Conservation (phyloP, 176 grass and related monocot species). For the Zea luxurians region DNA sequence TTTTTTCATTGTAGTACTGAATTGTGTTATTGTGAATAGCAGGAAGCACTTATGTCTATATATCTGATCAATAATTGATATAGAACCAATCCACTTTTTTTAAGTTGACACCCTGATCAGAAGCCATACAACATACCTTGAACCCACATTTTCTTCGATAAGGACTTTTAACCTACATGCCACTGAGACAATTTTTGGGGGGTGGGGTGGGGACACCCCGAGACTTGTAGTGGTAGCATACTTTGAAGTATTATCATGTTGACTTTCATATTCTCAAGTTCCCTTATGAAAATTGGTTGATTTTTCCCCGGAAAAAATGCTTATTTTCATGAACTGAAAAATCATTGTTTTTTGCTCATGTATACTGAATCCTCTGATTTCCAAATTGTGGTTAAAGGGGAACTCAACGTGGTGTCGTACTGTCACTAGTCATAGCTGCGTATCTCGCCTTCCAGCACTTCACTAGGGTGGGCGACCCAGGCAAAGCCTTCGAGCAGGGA, state of each 20-base stretch:
- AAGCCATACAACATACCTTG: background rate
- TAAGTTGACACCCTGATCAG: constrained; percentile 1
- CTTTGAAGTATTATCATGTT: too few relatives aligned
- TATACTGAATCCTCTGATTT: background rate
- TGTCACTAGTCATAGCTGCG: constrained; percentile 69
- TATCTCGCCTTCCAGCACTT: constrained; percentile 90
- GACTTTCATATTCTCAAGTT: too few relatives aligned
- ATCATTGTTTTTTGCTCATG: constrained; percentile 13
- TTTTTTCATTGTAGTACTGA: background rate
- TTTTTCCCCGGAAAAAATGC: background rate
- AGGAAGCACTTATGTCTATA: background rate
- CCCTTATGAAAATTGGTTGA: too few relatives aligned
- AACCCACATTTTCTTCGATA: too few relatives aligned
- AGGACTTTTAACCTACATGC: background rate
- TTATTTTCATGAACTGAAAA: too few relatives aligned
- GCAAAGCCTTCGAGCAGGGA: constrained; percentile 69
- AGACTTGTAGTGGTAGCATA: too few relatives aligned
- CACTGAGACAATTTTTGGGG: too few relatives aligned
- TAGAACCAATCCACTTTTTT: background rate
- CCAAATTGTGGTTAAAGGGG: constrained; percentile 47
- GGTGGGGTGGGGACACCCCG: too few relatives aligned
- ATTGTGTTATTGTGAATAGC: background rate
- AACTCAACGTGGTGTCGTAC: constrained; percentile 69
- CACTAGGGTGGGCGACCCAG: constrained; percentile 56
- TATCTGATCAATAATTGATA: background rate